Evolutionary conservation across 1,284 basidiomycete species (phyloP).

Genomic region (Apiotrichum laibachii): DNA sequence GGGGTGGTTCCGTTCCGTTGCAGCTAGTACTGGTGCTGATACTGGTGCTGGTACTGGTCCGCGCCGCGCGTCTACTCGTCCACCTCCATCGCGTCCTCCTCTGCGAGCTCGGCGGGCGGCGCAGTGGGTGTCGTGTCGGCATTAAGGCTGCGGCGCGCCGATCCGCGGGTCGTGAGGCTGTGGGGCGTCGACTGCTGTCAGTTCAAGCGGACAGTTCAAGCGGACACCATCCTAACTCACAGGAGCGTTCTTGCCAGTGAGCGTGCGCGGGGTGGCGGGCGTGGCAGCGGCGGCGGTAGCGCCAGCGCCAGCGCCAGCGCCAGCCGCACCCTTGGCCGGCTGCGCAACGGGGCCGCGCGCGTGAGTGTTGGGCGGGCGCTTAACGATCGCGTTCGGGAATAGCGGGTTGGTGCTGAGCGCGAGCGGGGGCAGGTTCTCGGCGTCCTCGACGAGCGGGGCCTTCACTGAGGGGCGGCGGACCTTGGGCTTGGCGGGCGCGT

Average conservation of each 20-base stretch:
- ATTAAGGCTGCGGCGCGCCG: constrained; percentile 28
- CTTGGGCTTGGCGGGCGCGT: neutral
- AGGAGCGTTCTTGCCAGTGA: constrained; percentile 27
- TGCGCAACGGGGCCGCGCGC: constrained; percentile 24
- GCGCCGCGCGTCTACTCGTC: constrained; percentile 7
- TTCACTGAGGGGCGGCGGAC: neutral
- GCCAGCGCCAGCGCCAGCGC: too few species aligned
- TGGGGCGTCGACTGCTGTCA: constrained; percentile 32
- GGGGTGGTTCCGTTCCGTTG: too few species aligned
- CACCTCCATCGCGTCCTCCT: constrained; percentile 11
- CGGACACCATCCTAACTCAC: constrained; percentile 13
- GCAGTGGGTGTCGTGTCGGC: constrained; percentile 9
- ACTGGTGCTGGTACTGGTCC: neutral
- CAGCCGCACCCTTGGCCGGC: neutral
- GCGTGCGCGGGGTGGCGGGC: constrained; percentile 16
- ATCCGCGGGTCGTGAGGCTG: constrained; percentile 30
- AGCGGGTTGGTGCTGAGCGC: constrained; percentile 42
- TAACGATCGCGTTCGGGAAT: constrained; percentile 45
- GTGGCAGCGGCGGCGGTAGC: neutral
- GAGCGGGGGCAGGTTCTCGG: constrained; percentile 40
- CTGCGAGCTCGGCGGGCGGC: neutral
- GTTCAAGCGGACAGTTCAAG: neutral
- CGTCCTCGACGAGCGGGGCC: constrained; percentile 8
- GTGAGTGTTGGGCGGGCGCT: constrained; percentile 42
- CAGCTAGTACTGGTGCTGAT: too few species aligned